Percentiles rank a stretch among this genome's conserved stretches.
Conservation (phyloP, 1,284 basidiomycete genomes). For the Marasmius tenuissimus region DNA sequence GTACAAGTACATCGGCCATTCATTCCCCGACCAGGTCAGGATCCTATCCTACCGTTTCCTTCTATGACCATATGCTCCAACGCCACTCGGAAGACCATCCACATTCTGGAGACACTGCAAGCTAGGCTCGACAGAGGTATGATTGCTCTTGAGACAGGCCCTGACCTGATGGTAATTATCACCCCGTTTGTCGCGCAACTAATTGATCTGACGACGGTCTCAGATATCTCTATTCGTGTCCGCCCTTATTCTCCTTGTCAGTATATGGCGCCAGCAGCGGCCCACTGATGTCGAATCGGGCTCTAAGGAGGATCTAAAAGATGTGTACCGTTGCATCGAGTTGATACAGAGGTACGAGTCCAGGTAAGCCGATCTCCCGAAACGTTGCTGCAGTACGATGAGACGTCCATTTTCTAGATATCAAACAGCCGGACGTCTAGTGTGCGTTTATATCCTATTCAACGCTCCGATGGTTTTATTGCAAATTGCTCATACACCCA, state of each 20-base stretch:
- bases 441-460: background rate
- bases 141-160: background rate
- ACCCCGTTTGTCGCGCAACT: background rate
- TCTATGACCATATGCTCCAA: constrained; percentile 53
- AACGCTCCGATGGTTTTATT: background rate
- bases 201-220: background rate
- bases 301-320: background rate
- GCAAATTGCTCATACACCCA: background rate
- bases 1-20: constrained; percentile 55
- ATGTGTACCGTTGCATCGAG: background rate
- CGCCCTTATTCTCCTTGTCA: background rate
- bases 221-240: background rate
- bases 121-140: background rate
- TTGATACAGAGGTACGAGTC: background rate
- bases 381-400: background rate
- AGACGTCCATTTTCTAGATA: background rate
- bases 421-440: background rate
- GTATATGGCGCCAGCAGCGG: background rate
- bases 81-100: constrained; percentile 45
- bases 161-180: background rate
- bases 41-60: constrained; percentile 32
- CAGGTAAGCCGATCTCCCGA: background rate
- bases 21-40: constrained; percentile 38
- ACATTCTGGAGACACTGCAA: constrained; percentile 34
- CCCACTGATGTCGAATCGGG: background rate